phyloP scores from a whole-genome alignment of 768 basidiomycete species.

The Pleurotus pulmonarius region DNA sequence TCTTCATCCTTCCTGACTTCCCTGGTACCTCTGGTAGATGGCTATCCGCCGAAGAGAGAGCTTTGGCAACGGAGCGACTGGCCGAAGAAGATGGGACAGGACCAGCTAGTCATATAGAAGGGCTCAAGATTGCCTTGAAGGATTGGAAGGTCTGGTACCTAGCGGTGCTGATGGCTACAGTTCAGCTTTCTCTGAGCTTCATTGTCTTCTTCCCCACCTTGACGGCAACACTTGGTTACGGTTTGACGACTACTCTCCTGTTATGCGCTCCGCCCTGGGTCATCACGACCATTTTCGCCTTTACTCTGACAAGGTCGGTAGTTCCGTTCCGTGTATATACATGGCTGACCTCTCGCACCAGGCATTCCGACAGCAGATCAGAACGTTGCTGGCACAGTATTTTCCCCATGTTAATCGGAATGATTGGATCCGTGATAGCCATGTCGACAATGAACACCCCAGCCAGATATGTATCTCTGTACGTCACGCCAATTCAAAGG shows the following conservation, averaged over 20 bases:
- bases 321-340: neutral
- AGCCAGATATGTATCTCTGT: conserved; percentile 7
- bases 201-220: conserved; percentile 64
- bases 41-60: conserved; percentile 16
- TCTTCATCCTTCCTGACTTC: conserved; percentile 36
- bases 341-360: neutral
- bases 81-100: conserved; percentile 46
- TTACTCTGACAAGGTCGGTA: conserved; percentile 35
- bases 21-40: conserved; percentile 18
- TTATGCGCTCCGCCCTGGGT: conserved; percentile 64
- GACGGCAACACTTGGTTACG: conserved; percentile 62
- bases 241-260: conserved; percentile 51
- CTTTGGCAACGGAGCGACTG: conserved; percentile 32
- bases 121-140: conserved; percentile 44
- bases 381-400: conserved; percentile 7
- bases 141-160: conserved; percentile 73
- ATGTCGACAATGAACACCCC: conserved; percentile 7
- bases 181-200: conserved; percentile 47
- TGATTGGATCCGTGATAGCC: conserved; percentile 1
- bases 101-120: conserved; percentile 18
- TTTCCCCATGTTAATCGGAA: neutral
- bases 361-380: conserved; percentile 1
- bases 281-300: conserved; percentile 47
- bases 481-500: neutral
- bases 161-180: conserved; percentile 42